Conservation (phyloP, 768 basidiomycete species). For the Erythrobasidium yunnanense region DNA sequence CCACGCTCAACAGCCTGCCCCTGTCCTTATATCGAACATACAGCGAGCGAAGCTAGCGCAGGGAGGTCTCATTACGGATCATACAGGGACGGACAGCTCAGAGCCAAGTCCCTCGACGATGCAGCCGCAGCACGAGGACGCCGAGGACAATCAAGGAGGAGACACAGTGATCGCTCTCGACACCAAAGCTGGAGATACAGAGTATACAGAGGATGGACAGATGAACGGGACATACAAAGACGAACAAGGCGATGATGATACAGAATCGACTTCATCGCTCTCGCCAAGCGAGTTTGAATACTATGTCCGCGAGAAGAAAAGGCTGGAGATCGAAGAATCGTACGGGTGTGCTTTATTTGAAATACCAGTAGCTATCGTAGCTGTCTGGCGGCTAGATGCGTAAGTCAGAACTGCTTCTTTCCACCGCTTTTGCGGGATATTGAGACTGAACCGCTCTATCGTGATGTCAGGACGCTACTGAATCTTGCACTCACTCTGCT, state of each 20-base stretch:
- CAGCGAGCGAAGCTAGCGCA: neutral
- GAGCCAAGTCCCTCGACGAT: neutral
- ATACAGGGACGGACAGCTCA: neutral
- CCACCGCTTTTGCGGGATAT: too few species aligned
- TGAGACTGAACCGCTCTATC: neutral
- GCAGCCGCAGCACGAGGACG: neutral
- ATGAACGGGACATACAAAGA: too few species aligned
- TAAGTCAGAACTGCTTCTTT: neutral
- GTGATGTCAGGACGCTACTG: slow-evolving; percentile 31
- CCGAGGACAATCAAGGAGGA: too few species aligned
- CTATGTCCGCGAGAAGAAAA: slow-evolving; percentile 25
- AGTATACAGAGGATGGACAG: too few species aligned
- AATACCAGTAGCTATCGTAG: slow-evolving; percentile 32
- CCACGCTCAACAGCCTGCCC: neutral
- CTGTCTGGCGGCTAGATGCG: slow-evolving; percentile 35
- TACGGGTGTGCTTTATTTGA: slow-evolving; percentile 33
- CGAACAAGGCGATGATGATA: neutral
- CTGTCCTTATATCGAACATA: neutral
- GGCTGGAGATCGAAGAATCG: slow-evolving; percentile 32
- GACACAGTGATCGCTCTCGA: too few species aligned
- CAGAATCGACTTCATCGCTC: neutral
- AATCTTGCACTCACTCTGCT: slow-evolving; percentile 33
- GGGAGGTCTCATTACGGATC: neutral
- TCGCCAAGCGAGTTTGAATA: slow-evolving; percentile 18
- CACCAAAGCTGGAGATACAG: too few species aligned